Percentiles rank a stretch among this genome's conserved stretches.
Conservation (phyloP, 2,329 filamentous ascomycete species). For the Aspergillus awamori region DNA sequence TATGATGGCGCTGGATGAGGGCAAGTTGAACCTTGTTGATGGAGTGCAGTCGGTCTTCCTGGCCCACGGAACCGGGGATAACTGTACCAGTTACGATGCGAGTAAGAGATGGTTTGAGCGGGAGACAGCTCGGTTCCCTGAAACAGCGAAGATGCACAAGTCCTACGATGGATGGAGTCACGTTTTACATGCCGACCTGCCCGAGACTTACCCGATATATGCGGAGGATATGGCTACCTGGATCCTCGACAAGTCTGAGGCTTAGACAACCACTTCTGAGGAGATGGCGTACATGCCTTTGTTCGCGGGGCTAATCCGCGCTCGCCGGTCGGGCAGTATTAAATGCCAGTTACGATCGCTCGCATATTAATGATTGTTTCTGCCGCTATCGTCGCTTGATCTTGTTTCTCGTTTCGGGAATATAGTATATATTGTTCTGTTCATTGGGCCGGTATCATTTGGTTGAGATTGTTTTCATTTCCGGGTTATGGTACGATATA, state of each 20-base stretch:
- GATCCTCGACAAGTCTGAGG: not conserved
- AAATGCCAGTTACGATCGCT: too few relatives aligned
- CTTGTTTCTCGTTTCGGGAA: too few relatives aligned
- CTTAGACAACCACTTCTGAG: not conserved
- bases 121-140: slow-evolving; percentile 6
- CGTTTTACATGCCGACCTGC: slow-evolving; percentile 11
- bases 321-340: too few relatives aligned
- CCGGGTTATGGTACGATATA: too few relatives aligned
- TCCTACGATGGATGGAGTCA: slow-evolving; percentile 15
- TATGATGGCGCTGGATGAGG: not conserved
- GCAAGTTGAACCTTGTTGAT: not conserved
- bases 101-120: slow-evolving; percentile 13
- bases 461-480: too few relatives aligned
- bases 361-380: too few relatives aligned
- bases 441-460: too few relatives aligned
- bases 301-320: not conserved
- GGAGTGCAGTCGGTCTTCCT: slow-evolving; percentile 13
- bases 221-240: slow-evolving; percentile 1
- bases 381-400: too few relatives aligned
- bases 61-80: slow-evolving; percentile 11
- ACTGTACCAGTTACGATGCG: slow-evolving; percentile 11
- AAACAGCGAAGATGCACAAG: slow-evolving; percentile 5
- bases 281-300: fast-evolving
- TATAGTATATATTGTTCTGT: too few relatives aligned
- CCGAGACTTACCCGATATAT: not conserved